Evolutionary conservation across 2,329 filamentous ascomycete genomes (phyloP), one percentile per base, ranked within the genome.

Genomic region (Ophiocordyceps camponoti-rufipedis): DNA sequence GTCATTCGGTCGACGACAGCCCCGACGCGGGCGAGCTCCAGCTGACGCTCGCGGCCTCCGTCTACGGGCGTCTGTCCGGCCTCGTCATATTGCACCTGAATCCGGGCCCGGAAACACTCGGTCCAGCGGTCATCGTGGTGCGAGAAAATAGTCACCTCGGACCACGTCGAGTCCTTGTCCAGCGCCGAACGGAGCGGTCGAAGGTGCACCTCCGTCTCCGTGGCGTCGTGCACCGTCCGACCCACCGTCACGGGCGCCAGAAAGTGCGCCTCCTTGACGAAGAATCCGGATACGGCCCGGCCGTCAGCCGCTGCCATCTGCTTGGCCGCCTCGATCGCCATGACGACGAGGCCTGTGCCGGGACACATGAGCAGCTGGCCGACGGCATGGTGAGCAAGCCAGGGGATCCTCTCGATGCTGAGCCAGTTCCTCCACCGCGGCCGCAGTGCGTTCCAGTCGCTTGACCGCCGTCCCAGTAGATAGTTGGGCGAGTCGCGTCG

Each of bases 311-410:
- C 48, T 0, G 49, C 50, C 14, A 50, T 16, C 35, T 57, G 55
- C 4, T 51, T 43, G 6, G 53, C 23, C 1, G 50, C 56, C 39
- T 58, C 56, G 1, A 46, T 53, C 7, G 46, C 46, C 54, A 66
- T 57, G 8, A 60, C 57, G 0, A 61, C 52, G 28, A 58, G 56
- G 10, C 64, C 66, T 0, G 60, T 58, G 28, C 56, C 60, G 32
- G 67, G 62, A 42, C 64, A 66, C 48, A 69, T 58, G 35, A 62
- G 58, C 39, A 68, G 58, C 46, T 58, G 64, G 40, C 62, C 58
- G 55, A 69, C 63, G 9, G 53, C 48, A 55, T 70, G 68, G 46
- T 69, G 65, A n/a, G 64, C 55, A 1, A 67, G 55, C 45, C 70
- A 70, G 14, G 70, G 57, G 2, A 32, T 46, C 18, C 54, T 32